Evolutionary conservation across 1,284 basidiomycete genomes (phyloP).

Genomic region (Microbotryum violaceum): DNA sequence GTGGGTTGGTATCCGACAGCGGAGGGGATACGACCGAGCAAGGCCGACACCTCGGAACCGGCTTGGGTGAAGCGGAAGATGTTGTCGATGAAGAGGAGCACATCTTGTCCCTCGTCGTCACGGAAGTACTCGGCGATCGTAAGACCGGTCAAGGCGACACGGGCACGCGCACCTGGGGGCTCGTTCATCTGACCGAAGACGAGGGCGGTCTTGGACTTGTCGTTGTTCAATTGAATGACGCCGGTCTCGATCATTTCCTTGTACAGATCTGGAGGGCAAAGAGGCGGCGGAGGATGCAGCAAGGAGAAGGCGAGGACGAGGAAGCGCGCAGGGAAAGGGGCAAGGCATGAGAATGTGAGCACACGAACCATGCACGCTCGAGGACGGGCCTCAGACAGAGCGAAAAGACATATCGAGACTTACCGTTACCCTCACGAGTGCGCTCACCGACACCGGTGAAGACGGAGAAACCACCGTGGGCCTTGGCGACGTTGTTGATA

Average conservation of each 20-base stretch:
- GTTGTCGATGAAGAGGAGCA: conserved; percentile 99
- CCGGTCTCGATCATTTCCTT: conserved; percentile 99
- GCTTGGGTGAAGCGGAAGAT: conserved; percentile 79
- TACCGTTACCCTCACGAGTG: conserved; percentile 96
- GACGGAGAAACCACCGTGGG: conserved; percentile 99
- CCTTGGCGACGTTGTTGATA: conserved; percentile 99
- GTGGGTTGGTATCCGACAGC: conserved; percentile 99
- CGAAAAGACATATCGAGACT: conserved; percentile 9
- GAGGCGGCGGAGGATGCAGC: too few species aligned
- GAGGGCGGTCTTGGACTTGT: conserved; percentile 88
- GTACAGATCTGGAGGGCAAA: conserved; percentile 61
- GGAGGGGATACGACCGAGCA: conserved; percentile 99
- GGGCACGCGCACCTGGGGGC: conserved; percentile 99
- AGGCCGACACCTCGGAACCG: conserved; percentile 98
- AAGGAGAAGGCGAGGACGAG: too few species aligned
- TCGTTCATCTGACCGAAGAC: conserved; percentile 99
- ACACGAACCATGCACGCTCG: neutral
- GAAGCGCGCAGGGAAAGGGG: neutral
- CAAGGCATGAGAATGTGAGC: neutral
- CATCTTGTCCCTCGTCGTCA: conserved; percentile 99
- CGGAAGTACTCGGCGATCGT: conserved; percentile 99
- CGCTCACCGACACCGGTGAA: conserved; percentile 99
- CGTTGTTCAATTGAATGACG: conserved; percentile 73
- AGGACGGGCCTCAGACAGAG: neutral
- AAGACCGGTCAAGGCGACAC: conserved; percentile 96